Evolutionary conservation across 1,139 yeast species (phyloP).

Genomic region (Blastobotrys malaysiensis): DNA sequence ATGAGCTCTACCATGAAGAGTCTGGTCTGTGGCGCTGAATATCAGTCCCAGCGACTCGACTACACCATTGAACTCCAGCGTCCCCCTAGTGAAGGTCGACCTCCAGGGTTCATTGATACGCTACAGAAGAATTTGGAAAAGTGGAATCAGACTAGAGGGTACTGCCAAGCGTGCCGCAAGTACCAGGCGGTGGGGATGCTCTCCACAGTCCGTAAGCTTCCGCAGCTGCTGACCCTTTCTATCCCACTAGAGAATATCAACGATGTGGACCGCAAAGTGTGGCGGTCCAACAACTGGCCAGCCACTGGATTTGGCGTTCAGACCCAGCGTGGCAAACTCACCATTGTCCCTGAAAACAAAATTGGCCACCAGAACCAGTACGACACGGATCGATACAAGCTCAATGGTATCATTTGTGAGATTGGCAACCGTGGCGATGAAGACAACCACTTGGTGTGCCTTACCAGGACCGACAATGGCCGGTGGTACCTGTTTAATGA

Average conservation of each 20-base stretch:
- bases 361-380: not conserved
- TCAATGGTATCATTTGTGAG: constrained; percentile 38
- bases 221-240: constrained; percentile 59
- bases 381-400: constrained; percentile 24
- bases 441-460: constrained; percentile 35
- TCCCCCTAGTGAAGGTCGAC: not conserved
- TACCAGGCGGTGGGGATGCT: constrained; percentile 41
- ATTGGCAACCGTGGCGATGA: constrained; percentile 26
- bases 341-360: constrained; percentile 13
- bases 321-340: constrained; percentile 12
- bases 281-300: constrained; percentile 23
- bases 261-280: constrained; percentile 9
- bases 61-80: constrained; percentile 4
- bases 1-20: constrained; percentile 16
- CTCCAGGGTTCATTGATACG: constrained; percentile 3
- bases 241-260: constrained; percentile 11
- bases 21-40: constrained; percentile 19
- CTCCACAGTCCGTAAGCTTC: constrained; percentile 45
- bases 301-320: constrained; percentile 18
- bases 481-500: constrained; percentile 89
- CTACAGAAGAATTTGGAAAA: constrained; percentile 37
- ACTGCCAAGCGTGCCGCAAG: constrained; percentile 46
- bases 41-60: constrained; percentile 2
- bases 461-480: constrained; percentile 38
- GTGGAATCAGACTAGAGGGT: constrained; percentile 41